These are phyloP conservation scores for Debaryomycetaceae sp. DNA, from an alignment of 1,139 yeast species.

Conservation along the genomic window DNA sequence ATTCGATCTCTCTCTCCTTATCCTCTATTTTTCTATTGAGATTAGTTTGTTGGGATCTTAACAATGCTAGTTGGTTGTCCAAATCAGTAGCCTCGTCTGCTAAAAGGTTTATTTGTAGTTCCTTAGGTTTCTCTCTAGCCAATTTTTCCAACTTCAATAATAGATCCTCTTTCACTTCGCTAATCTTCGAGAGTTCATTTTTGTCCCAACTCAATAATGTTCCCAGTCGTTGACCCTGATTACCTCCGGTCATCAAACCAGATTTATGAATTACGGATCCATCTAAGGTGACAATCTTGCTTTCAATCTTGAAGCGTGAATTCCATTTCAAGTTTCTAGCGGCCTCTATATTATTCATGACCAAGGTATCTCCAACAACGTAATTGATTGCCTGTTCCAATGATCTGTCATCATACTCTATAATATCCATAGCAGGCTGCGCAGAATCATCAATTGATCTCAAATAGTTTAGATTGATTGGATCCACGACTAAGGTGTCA, in stretches of 20 bases:
- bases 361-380: constrained; percentile 75
- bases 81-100: constrained; percentile 52
- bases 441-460: constrained; percentile 56
- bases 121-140: constrained; percentile 49
- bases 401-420: constrained; percentile 60
- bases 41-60: constrained; percentile 49
- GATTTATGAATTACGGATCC: constrained; percentile 84
- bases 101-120: constrained; percentile 53
- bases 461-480: constrained; percentile 53
- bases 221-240: constrained; percentile 32
- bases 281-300: constrained; percentile 74
- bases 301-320: constrained; percentile 38
- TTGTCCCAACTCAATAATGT: constrained; percentile 64
- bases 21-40: constrained; percentile 53
- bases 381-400: constrained; percentile 78
- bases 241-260: constrained; percentile 93
- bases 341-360: constrained; percentile 66
- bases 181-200: constrained; percentile 58
- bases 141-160: constrained; percentile 50
- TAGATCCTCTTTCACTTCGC: constrained; percentile 59
- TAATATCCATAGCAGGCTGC: constrained; percentile 68
- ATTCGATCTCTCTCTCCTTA: constrained; percentile 51
- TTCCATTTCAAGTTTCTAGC: constrained; percentile 80
- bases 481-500: constrained; percentile 61
- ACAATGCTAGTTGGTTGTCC: constrained; percentile 51